phyloP scores from a whole-genome alignment of 768 basidiomycete species.

The Kwoniella dendrophila region DNA sequence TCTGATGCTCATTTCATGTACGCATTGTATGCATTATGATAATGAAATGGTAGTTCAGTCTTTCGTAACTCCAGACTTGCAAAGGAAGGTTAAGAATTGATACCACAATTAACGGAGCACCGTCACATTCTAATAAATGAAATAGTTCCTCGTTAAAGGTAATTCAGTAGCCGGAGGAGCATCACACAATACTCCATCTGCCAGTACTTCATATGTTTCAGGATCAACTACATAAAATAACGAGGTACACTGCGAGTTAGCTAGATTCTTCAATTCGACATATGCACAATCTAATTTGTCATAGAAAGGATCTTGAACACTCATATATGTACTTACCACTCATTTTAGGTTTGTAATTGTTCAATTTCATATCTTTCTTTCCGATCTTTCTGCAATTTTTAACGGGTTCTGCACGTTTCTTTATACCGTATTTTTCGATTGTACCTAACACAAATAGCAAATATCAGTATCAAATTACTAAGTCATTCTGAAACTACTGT shows the following conservation, averaged over 20 bases:
- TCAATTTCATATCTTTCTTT: constrained; percentile 95
- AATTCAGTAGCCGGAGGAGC: constrained; percentile 71
- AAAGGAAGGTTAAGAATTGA: not conserved
- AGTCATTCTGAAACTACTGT: not conserved
- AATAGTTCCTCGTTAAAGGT: constrained; percentile 73
- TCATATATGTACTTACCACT: constrained; percentile 46
- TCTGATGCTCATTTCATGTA: too few relatives aligned
- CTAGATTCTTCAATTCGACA: too few relatives aligned
- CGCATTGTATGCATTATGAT: too few relatives aligned
- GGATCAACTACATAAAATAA: too few relatives aligned
- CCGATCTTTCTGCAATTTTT: constrained; percentile 70
- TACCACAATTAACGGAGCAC: too few relatives aligned
- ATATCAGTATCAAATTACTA: not conserved
- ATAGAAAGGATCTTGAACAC: not conserved
- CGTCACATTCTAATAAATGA: constrained; percentile 68
- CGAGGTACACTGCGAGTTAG: too few relatives aligned
- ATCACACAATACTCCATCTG: constrained; percentile 76
- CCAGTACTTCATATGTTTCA: constrained; percentile 83
- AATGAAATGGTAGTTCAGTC: too few relatives aligned
- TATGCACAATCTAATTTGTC: not conserved
- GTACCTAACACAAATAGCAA: constrained; percentile 58
- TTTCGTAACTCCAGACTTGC: too few relatives aligned
- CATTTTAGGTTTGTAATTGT: constrained; percentile 77
- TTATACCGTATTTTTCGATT: constrained; percentile 68
- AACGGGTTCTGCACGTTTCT: constrained; percentile 75